Percentiles rank a stretch among this genome's conserved stretches.
These are phyloP conservation scores for Alternaria gansuensis DNA, from an alignment of 2,329 filamentous ascomycete species.

Conservation along the genomic window DNA sequence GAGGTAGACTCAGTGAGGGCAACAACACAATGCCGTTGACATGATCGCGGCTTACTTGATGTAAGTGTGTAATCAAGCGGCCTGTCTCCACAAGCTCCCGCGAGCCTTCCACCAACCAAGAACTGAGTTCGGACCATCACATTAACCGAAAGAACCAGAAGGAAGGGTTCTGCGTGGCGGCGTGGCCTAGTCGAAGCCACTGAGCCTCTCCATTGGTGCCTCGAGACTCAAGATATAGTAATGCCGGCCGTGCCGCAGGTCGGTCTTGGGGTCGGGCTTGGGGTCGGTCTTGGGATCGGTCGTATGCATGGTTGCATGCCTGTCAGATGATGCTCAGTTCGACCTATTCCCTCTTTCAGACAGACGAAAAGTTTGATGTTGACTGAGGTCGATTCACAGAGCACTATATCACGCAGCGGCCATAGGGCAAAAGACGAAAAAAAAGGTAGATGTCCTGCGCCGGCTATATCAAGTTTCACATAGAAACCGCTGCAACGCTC, in stretches of 20 bases:
- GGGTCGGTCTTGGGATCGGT: constrained; percentile 9
- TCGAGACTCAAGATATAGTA: constrained; percentile 6
- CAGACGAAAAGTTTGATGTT: constrained; percentile 5
- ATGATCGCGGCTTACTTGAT: neutral
- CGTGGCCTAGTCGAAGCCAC: constrained; percentile 19
- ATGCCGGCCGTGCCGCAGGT: constrained; percentile 8
- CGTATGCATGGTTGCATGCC: constrained; percentile 14
- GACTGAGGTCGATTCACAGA: neutral
- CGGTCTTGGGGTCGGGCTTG: constrained; percentile 11
- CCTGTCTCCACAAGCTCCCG: constrained; percentile 8
- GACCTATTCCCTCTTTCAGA: constrained; percentile 11
- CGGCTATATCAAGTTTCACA: constrained; percentile 8
- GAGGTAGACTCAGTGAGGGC: neutral
- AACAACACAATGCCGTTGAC: neutral
- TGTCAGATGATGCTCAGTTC: constrained; percentile 20
- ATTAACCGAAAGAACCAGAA: constrained; percentile 19
- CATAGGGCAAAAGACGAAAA: neutral
- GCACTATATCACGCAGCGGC: constrained; percentile 12
- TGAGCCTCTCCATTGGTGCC: constrained; percentile 11
- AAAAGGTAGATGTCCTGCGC: neutral
- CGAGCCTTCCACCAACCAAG: constrained; percentile 3
- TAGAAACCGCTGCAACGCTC: constrained; percentile 9
- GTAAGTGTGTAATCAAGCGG: constrained; percentile 8
- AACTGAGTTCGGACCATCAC: constrained; percentile 8
- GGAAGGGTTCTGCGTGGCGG: constrained; percentile 6